Base-by-base conservation (phyloP, 1,284 basidiomycete species). In the Filobasidium uniguttulatum region DNA sequence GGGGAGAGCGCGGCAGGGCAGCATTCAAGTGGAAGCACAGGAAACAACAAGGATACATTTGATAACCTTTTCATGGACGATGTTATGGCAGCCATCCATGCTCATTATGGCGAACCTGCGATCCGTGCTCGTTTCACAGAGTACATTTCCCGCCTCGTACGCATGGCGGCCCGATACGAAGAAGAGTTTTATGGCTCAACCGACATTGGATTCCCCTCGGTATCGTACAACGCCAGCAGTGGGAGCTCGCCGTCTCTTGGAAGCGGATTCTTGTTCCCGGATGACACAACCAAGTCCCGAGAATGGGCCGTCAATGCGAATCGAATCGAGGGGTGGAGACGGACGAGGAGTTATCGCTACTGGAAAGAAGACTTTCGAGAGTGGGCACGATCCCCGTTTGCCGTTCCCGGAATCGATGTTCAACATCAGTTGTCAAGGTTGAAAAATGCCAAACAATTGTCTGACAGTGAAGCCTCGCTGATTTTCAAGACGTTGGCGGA, bases 41-140 rank as follows among this genome's bases (percentile, higher is more conserved):
- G 25, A 14, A 28, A 43, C 23, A 43, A 43, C 23, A 23, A 23
- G 3, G 85, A 84, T 56, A 80, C 76, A 52, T 71, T 77, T 26
- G 91, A 96, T 62, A 83, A 80, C 57, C 56, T 82, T 12, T 93
- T 96, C 67, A 85, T 96, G 62, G 88, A 96, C 53, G 91, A 96
- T 61, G 76, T 86, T 49, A 72, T 77, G n/a, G 65, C 75, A 14
- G 81, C 83, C 1, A 82, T 86, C 40, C 72, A 76, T 14, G 75
- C 76, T 12, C 85, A 87, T 61, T 85, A 80, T 59, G 83, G 85
- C 41, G 87, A 91, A 65, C 70, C 75, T 8, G 74, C 81, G 55
- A 79, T 91, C n/a, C 80, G 85, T 5, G 72, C 80, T 8, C 76
- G 84, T 12, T 82, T 88, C 59, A 76, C 78, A 14, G 85, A 89